These are phyloP conservation scores for Immersiella caudata DNA, from an alignment of 495 filamentous ascomycete genomes.

Conservation along the genomic window DNA sequence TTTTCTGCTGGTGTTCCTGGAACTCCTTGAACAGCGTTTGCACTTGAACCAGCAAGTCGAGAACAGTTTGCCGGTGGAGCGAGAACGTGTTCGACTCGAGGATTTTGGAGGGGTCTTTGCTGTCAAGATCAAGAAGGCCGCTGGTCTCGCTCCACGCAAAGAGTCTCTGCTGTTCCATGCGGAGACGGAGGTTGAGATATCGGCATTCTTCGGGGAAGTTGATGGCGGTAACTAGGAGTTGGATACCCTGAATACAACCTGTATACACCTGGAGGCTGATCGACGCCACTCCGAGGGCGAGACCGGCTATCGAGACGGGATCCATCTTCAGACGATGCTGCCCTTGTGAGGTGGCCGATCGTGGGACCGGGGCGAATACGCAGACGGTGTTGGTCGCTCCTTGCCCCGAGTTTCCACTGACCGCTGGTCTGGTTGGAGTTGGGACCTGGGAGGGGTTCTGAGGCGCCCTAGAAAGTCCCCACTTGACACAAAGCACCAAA, in stretches of 20 bases:
- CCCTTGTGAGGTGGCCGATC: neutral
- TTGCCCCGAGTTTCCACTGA: neutral
- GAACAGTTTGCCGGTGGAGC: slow-evolving; percentile 47
- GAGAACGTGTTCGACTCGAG: slow-evolving; percentile 48
- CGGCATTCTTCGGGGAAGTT: slow-evolving; percentile 46
- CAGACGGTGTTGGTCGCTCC: neutral
- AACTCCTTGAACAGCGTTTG: slow-evolving; percentile 51
- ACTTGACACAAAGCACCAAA: neutral
- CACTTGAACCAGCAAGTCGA: slow-evolving; percentile 49
- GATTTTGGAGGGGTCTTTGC: slow-evolving; percentile 36
- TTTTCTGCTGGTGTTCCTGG: slow-evolving; percentile 41
- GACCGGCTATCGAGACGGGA: slow-evolving; percentile 43
- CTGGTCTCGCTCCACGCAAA: slow-evolving; percentile 54
- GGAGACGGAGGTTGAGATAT: slow-evolving; percentile 47
- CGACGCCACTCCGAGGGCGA: slow-evolving; percentile 46
- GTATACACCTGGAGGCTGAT: slow-evolving; percentile 47
- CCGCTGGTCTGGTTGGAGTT: no score
- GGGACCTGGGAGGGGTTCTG: no score
- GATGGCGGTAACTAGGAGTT: slow-evolving; percentile 47
- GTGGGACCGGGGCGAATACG: neutral
- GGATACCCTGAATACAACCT: slow-evolving; percentile 48
- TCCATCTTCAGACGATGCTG: slow-evolving; percentile 35
- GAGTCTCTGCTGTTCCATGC: slow-evolving; percentile 51
- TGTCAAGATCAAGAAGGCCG: slow-evolving; percentile 44
- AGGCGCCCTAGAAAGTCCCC: no score